Percentiles rank a stretch among this genome's conserved stretches.
phyloP scores from a whole-genome alignment of 768 basidiomycete genomes.

The Lanmaoa rubissima region DNA sequence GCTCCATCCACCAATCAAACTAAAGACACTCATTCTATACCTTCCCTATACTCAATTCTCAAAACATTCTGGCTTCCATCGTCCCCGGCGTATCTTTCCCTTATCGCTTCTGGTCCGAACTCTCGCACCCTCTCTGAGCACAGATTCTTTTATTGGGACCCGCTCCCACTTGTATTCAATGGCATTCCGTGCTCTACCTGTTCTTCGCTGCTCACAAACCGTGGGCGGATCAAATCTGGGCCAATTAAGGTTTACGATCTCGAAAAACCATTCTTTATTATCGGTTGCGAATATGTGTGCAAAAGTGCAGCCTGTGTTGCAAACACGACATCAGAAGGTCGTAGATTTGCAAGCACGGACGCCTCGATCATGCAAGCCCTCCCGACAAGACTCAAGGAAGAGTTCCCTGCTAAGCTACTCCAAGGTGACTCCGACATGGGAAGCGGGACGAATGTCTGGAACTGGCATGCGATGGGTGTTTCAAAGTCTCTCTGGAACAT shows the following conservation, averaged over 20 bases:
- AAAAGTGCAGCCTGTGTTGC: slow-evolving; percentile 47
- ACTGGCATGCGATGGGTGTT: slow-evolving; percentile 75
- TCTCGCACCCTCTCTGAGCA: slow-evolving; percentile 71
- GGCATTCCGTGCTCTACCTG: slow-evolving; percentile 76
- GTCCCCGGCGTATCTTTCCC: slow-evolving; percentile 71
- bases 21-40: slow-evolving; percentile 50
- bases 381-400: slow-evolving; percentile 64
- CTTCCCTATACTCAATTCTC: slow-evolving; percentile 70
- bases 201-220: slow-evolving; percentile 55
- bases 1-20: slow-evolving; percentile 46
- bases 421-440: slow-evolving; percentile 59
- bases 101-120: slow-evolving; percentile 69
- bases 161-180: slow-evolving; percentile 78
- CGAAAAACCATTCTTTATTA: slow-evolving; percentile 77
- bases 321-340: slow-evolving; percentile 47
- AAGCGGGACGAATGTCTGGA: slow-evolving; percentile 62
- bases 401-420: slow-evolving; percentile 67
- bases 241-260: slow-evolving; percentile 81
- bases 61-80: slow-evolving; percentile 85
- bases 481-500: slow-evolving; percentile 72
- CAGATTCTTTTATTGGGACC: slow-evolving; percentile 86
- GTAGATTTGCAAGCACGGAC: slow-evolving; percentile 72
- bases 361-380: slow-evolving; percentile 67
- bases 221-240: slow-evolving; percentile 69
- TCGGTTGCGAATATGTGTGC: slow-evolving; percentile 81